phyloP scores from a whole-genome alignment of 176 grass and related monocot genomes.

The Alloteropsis semialata region DNA sequence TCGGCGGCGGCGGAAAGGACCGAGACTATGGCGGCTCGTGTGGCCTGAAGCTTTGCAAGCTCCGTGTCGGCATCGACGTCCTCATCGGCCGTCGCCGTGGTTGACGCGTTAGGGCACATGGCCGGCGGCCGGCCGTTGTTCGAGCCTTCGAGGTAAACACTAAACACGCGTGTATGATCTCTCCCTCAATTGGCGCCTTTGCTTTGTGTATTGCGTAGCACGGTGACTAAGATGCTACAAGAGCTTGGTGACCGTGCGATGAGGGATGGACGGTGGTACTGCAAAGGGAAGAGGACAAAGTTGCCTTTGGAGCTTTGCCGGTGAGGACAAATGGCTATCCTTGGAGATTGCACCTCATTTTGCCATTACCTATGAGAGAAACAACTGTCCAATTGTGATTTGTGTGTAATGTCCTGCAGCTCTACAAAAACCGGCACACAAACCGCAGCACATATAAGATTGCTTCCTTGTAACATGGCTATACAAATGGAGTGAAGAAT shows the following conservation, averaged over 20 bases:
- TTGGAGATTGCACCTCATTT: conserved; percentile 32
- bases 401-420: neutral
- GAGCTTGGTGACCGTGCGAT: neutral
- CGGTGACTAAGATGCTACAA: neutral
- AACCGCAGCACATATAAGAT: too few relatives aligned
- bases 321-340: conserved; percentile 41
- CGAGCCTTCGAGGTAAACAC: neutral
- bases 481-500: too few relatives aligned
- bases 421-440: neutral
- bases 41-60: conserved; percentile 38
- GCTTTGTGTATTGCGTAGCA: neutral
- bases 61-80: conserved; percentile 4
- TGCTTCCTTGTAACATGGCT: too few relatives aligned
- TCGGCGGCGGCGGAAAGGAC: conserved; percentile 29
- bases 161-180: neutral
- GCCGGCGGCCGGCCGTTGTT: conserved; percentile 22
- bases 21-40: conserved; percentile 34
- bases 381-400: conserved; percentile 1
- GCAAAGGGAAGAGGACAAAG: neutral
- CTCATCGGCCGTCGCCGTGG: neutral
- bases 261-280: neutral
- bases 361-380: neutral
- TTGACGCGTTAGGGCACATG: conserved; percentile 33
- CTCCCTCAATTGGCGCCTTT: neutral
- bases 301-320: neutral